Base-by-base conservation (phyloP, 306 rosid genomes). In the Dryas drummondii region DNA sequence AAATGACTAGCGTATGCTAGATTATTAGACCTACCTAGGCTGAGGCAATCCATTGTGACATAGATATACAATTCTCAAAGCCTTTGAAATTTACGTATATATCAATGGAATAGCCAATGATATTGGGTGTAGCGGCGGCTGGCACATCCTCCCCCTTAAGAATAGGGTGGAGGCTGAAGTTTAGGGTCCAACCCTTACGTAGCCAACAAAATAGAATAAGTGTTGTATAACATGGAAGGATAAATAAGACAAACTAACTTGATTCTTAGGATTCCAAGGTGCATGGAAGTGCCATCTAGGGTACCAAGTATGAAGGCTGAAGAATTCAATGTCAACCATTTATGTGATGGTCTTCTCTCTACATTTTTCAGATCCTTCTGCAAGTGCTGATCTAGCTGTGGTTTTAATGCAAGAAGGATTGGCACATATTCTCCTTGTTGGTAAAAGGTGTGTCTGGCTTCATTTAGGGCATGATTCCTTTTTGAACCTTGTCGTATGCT, bases 361-460 rank as follows among this genome's bases (percentile, higher is more conserved):
- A n/a, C 60, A 32, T 70, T 70, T 82, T 71, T 80, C 90, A 94
- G 97, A 94, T 89, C 96, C 97, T 54, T 84, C 82, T 79, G 97
- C 97, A 68, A 92, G 99, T 85, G 97, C 99, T 78, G 99, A 94
- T 84, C 84, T 94, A 72, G 97, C 97, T 67, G 99, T 94, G 76
- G 88, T 94, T 72, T 86, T 94, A 84, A 94, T 94, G 99, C 99
- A 94, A 90, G 97, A 94, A 89, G 99, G 99, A 80, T 79, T 94
- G 74, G 97, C 99, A 4, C 97, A 94, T 85, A 82, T 94, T 76
- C 87, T 90, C 65, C 97, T 94, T 71, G 63, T 94, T 60, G 99
- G 99, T 73, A 92, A 84, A 87, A 94, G 97, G 99, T 94, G 82
- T 58, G 50, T 56, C 14, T 49, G 71, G 68, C 52, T 53, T 77